Base-by-base conservation (phyloP, 164 flowering plant species). In the Piper betle region DNA sequence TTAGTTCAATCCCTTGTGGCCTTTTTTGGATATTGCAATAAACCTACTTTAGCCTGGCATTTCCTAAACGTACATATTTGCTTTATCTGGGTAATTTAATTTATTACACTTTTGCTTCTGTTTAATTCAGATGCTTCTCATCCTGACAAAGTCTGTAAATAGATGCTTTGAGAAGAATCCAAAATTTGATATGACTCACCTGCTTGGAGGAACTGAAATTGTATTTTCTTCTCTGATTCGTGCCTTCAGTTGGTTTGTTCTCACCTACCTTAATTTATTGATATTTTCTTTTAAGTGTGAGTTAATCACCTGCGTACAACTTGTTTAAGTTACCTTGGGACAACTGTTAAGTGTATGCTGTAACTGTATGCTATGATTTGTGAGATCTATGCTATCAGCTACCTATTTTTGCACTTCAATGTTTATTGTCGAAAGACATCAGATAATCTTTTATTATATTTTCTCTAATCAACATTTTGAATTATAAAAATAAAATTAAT, bases 211-310 rank as follows among this genome's bases (percentile, higher is more conserved):
- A 71, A 94, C 99, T 59, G 96, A 94, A 72, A 82, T 66, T 75
- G 95, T 94, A 65, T 94, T 91, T 80, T 91, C 99, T 19, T 91
- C 99, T 68, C 87, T 94, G 42, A 85, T 94, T 73, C 99, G 87
- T 74, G 82, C 93, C 62, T 94, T 88, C 67, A 81, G 88, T 70
- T 82, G 99, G 99, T 94, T 72, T 59, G 87, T 73, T 55, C 39
- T 69, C 17, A 52, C 53, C 39, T 33, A 38, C 55, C 43, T 53
- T 64, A 12, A 13, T 37, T n/a, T 39, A 12, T 33, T 42, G 33
- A 54, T 40, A 65, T 52, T 53, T 2, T 18, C 41, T 10, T 50
- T 40, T 40, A 46, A 33, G 41, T 53, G 37, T 5, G 10, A 15
- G 17, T 40, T 39, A 15, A 8, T 55, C n/a, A 46, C 6, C 57